Evolutionary conservation across 305 asterid species (phyloP).

Genomic region (Fraxinus albicans): DNA sequence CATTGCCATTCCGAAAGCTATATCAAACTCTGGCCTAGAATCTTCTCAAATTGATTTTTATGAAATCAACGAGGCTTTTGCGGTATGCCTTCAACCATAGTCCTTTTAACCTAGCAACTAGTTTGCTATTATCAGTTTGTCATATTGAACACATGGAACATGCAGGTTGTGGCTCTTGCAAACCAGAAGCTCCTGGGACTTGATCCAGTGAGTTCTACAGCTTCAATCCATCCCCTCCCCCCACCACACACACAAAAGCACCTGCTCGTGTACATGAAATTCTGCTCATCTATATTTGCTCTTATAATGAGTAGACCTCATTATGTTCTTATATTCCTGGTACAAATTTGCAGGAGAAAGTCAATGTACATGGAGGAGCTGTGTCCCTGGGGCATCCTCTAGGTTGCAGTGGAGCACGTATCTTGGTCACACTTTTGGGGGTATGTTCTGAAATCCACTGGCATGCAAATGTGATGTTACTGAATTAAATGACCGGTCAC

Average conservation of each 20-base stretch:
- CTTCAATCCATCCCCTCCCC: neutral
- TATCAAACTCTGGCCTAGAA: slow-evolving; percentile 76
- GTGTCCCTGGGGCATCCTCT: slow-evolving; percentile 96
- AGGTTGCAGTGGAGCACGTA: slow-evolving; percentile 99
- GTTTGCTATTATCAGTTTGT: neutral
- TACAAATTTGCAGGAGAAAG: slow-evolving; percentile 62
- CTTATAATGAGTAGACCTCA: neutral
- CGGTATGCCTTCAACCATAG: slow-evolving; percentile 45
- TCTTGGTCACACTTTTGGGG: slow-evolving; percentile 93
- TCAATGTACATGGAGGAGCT: slow-evolving; percentile 95
- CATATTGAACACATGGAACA: slow-evolving; percentile 3
- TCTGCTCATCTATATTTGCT: neutral
- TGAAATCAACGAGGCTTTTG: slow-evolving; percentile 95
- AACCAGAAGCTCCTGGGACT: slow-evolving; percentile 85
- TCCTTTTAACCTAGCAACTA: slow-evolving; percentile 5
- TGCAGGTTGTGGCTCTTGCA: slow-evolving; percentile 96
- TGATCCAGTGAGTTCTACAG: slow-evolving; percentile 54
- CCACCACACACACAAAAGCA: neutral
- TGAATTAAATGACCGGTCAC: neutral
- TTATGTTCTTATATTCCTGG: slow-evolving; percentile 2
- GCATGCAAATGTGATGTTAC: neutral
- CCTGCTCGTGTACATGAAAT: neutral
- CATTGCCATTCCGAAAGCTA: slow-evolving; percentile 93
- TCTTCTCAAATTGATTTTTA: slow-evolving; percentile 81
- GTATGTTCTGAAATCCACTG: slow-evolving; percentile 39